Evolutionary conservation across 2,329 filamentous ascomycete species (phyloP), one percentile per base, ranked within the genome.

Genomic region (Colletotrichum costaricense): DNA sequence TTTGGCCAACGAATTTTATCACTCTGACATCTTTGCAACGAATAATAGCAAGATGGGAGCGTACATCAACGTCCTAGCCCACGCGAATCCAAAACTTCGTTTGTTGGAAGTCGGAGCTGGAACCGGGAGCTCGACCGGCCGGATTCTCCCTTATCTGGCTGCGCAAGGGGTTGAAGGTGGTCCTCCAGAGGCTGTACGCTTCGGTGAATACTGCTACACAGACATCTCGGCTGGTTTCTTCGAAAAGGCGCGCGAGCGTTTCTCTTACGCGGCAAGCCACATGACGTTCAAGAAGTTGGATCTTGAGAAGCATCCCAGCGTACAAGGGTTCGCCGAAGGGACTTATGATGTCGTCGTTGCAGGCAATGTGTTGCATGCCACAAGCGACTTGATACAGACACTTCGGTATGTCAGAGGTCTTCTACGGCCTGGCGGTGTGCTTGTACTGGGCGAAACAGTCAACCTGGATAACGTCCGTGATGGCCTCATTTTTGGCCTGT

Each of bases 221-320:
- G 86, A 88, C 68, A 82, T 86, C 14, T 83, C 83, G 0, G 69
- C 82, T 3, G 81, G 80, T 5, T 85, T 85, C 76, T 86, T 88
- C 59, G 79, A 82, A 9, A 75, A 78, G 1, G 83, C 81, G 0
- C 75, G 78, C 60, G 76, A 79, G 24, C 76, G 74, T 14, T 83
- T 82, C 57, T 70, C 74, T 1, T 52, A 68, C 2, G 76, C 78
- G 22, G 38, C 30, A 5, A 64, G 74, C 49, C 66, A 67, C 24
- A 75, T 80, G 62, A 59, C 71, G 3, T 79, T 75, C 42, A 63
- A 69, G 72, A 76, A 24, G 55, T 74, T 79, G 2, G 79, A 86
- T 63, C 73, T 84, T n/a, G 80, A 82, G 24, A 69, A 76, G 12
- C 77, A 80, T 38, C 76, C 78, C 2, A 24, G 67, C 0, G 62